A percentile compares a stretch with the other conserved stretches of the same genome.
phyloP scores from a whole-genome alignment of 306 rosid species.

The Fragaria ananassa region DNA sequence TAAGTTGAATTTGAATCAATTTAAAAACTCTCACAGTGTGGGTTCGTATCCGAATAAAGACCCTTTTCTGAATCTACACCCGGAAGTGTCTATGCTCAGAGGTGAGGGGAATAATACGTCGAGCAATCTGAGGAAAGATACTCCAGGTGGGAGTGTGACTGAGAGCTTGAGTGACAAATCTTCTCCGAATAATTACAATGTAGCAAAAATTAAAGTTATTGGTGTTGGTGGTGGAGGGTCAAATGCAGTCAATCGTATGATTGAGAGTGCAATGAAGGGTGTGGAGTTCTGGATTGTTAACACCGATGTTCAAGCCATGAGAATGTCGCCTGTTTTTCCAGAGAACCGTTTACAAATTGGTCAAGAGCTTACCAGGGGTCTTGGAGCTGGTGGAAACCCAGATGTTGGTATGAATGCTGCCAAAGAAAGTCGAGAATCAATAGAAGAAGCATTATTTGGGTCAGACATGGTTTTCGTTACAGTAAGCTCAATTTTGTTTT shows the following conservation, averaged over 20 bases:
- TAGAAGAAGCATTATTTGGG: constrained; percentile 87
- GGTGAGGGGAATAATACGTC: constrained; percentile 57
- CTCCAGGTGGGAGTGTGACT: constrained; percentile 40
- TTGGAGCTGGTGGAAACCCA: constrained; percentile 98
- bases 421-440: constrained; percentile 76
- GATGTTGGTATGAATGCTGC: constrained; percentile 99
- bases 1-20: constrained; percentile 43
- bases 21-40: constrained; percentile 62
- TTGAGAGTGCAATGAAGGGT: constrained; percentile 94
- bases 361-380: constrained; percentile 95
- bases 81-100: constrained; percentile 90
- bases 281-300: constrained; percentile 96
- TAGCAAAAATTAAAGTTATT: constrained; percentile 84
- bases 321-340: constrained; percentile 83
- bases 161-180: constrained; percentile 50
- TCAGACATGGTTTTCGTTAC: constrained; percentile 98
- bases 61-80: constrained; percentile 89
- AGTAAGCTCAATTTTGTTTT: constrained; percentile 48
- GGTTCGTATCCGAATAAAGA: constrained; percentile 58
- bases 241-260: constrained; percentile 95
- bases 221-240: constrained; percentile 99
- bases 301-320: constrained; percentile 94
- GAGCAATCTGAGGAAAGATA: constrained; percentile 58
- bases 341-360: constrained; percentile 88
- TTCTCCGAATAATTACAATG: constrained; percentile 51